phyloP scores from a whole-genome alignment of 345 rosid genomes.

The Boechera stricta region DNA sequence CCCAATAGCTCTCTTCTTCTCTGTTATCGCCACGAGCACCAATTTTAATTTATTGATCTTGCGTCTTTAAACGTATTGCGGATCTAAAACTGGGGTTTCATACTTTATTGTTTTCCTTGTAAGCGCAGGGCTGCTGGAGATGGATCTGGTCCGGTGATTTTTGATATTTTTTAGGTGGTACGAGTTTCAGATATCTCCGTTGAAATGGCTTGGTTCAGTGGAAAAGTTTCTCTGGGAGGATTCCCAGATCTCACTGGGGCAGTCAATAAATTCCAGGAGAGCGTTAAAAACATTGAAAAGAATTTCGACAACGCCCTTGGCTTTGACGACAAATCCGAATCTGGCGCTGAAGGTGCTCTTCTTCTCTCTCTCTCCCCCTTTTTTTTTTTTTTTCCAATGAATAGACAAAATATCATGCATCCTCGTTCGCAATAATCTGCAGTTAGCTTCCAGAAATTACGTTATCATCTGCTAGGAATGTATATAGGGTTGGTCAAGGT shows the following conservation, averaged over 20 bases:
- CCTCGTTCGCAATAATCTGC: neutral
- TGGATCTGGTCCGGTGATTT: conserved; percentile 43
- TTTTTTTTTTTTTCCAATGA: neutral
- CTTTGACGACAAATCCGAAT: conserved; percentile 72
- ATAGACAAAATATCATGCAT: neutral
- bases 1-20: neutral
- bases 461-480: neutral
- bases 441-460: neutral
- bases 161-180: conserved; percentile 35
- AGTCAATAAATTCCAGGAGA: conserved; percentile 95
- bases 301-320: conserved; percentile 97
- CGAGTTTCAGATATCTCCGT: conserved; percentile 33
- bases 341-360: conserved; percentile 63
- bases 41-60: neutral
- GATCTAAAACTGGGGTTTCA: neutral
- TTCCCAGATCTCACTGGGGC: conserved; percentile 99
- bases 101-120: conserved; percentile 14
- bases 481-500: neutral
- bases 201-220: conserved; percentile 97
- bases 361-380: neutral
- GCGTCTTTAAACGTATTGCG: neutral
- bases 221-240: conserved; percentile 79
- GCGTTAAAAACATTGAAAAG: conserved; percentile 99
- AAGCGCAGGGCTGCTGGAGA: conserved; percentile 46
- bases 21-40: neutral